Percentiles rank a stretch among this genome's conserved stretches.
phyloP scores from a whole-genome alignment of 176 grass and related monocot genomes.

The Juncus effusus region DNA sequence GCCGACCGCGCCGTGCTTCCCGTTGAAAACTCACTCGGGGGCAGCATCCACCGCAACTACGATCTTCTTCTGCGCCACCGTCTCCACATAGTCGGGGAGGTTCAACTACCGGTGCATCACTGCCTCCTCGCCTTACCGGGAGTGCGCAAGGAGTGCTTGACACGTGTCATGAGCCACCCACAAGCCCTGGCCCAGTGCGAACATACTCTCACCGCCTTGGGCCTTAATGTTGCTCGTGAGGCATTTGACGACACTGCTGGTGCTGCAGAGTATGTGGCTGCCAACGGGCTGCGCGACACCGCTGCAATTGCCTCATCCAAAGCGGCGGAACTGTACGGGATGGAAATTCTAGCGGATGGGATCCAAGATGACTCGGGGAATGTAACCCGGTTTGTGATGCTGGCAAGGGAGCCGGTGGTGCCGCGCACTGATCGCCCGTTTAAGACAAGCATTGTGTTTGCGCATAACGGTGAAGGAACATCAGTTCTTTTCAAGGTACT shows the following conservation, averaged over 20 bases:
- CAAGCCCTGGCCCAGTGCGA: conserved; percentile 96
- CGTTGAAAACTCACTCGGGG: conserved; percentile 87
- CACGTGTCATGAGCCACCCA: conserved; percentile 90
- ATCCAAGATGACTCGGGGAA: conserved; percentile 88
- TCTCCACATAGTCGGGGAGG: conserved; percentile 95
- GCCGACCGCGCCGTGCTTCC: conserved; percentile 91
- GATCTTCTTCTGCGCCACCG: conserved; percentile 91
- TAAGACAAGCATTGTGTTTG: conserved; percentile 98
- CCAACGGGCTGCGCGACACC: conserved; percentile 71
- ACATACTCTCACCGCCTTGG: conserved; percentile 74
- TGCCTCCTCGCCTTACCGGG: conserved; percentile 86
- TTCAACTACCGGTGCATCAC: conserved; percentile 93
- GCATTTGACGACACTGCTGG: conserved; percentile 94
- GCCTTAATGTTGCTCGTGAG: conserved; percentile 92
- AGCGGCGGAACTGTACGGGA: conserved; percentile 76
- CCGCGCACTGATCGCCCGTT: conserved; percentile 86
- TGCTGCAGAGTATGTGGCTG: conserved; percentile 64
- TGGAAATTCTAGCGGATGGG: conserved; percentile 75
- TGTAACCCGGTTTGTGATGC: conserved; percentile 89
- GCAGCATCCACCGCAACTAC: conserved; percentile 98
- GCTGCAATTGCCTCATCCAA: conserved; percentile 82
- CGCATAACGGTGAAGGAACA: conserved; percentile 68
- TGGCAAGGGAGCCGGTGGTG: conserved; percentile 82
- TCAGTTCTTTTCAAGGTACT: conserved; percentile 95
- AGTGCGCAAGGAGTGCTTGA: conserved; percentile 75